These are phyloP conservation scores for Diaporthe velutina DNA, from an alignment of 2,329 filamentous ascomycete genomes.

Conservation along the genomic window DNA sequence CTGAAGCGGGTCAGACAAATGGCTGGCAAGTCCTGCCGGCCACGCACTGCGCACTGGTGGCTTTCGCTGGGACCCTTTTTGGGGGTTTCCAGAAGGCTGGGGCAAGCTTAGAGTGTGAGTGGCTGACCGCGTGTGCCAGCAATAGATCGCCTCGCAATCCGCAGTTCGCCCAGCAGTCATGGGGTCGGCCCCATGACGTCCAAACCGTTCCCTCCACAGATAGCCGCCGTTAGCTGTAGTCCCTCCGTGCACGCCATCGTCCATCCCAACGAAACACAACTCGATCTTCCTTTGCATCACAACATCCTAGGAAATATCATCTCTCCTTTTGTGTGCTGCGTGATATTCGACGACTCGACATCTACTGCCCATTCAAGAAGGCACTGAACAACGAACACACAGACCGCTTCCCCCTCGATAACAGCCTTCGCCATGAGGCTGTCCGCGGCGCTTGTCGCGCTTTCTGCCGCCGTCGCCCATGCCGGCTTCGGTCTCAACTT, in stretches of 20 bases:
- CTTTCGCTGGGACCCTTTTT: background rate
- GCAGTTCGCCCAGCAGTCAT: conserved; percentile 1
- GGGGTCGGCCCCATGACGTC: conserved; percentile 36
- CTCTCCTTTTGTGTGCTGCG: background rate
- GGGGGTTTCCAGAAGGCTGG: background rate
- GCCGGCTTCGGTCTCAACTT: conserved; percentile 59
- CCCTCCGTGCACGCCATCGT: background rate
- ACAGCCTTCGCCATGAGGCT: conserved; percentile 54
- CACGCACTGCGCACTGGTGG: conserved; percentile 5
- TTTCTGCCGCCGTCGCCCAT: conserved; percentile 60
- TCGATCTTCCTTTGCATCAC: background rate
- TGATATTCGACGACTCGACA: background rate
- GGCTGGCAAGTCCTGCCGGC: conserved; percentile 14
- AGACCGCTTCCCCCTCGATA: background rate
- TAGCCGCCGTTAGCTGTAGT: conserved; percentile 34
- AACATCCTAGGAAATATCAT: background rate
- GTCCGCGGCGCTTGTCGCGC: conserved; percentile 57
- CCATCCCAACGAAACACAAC: background rate
- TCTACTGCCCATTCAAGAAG: background rate
- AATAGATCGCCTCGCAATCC: conserved; percentile 9
- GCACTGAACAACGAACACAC: background rate
- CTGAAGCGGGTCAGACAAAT: conserved; percentile 12
- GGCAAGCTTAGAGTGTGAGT: conserved; percentile 6
- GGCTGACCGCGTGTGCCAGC: conserved; percentile 17
- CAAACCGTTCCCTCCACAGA: no score